A percentile compares a stretch with the other conserved stretches of the same genome.
These are phyloP conservation scores for Lasiosphaeria ovina DNA, from an alignment of 495 filamentous ascomycete genomes.

Conservation along the genomic window DNA sequence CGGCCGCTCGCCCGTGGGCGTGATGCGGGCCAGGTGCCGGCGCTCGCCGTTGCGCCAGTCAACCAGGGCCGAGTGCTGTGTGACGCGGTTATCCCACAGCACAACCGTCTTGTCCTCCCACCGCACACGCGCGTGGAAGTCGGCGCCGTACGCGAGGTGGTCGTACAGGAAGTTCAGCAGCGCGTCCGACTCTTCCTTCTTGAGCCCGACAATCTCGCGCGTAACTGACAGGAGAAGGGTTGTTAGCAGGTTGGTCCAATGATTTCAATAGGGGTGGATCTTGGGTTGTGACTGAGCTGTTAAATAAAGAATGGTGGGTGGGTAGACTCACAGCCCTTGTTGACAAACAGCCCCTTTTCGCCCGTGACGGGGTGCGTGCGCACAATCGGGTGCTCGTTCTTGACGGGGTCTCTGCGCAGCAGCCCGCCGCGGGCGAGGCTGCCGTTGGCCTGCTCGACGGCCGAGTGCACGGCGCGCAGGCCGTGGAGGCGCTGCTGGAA, in stretches of 20 bases:
- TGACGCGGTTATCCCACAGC: slow-evolving; percentile 10
- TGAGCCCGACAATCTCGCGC: slow-evolving; percentile 5
- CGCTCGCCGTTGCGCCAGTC: slow-evolving; percentile 4
- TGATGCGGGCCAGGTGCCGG: slow-evolving; percentile 2
- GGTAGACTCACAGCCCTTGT: neutral
- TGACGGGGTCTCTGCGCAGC: slow-evolving; percentile 2
- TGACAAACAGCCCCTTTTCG: slow-evolving; percentile 7
- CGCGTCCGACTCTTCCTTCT: slow-evolving; percentile 4
- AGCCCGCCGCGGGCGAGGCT: neutral
- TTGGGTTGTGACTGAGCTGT: neutral
- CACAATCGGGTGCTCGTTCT: slow-evolving; percentile 4
- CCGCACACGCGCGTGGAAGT: slow-evolving; percentile 6
- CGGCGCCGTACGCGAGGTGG: slow-evolving; percentile 7
- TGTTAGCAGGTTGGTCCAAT: neutral
- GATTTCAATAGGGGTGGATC: too few species aligned
- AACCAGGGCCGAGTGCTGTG: slow-evolving; percentile 5
- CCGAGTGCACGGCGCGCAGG: slow-evolving; percentile 6
- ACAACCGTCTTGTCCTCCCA: slow-evolving; percentile 4
- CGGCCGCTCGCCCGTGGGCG: neutral
- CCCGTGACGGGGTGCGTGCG: slow-evolving; percentile 6
- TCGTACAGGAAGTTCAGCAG: slow-evolving; percentile 5
- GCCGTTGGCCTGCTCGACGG: neutral
- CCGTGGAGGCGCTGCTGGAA: slow-evolving; percentile 2
- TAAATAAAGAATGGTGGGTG: neutral
- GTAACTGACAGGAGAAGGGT: neutral